Percentiles rank a stretch among this genome's conserved stretches.
These are phyloP conservation scores for Eucalyptus globulus DNA, from an alignment of 345 rosid genomes.

Conservation along the genomic window DNA sequence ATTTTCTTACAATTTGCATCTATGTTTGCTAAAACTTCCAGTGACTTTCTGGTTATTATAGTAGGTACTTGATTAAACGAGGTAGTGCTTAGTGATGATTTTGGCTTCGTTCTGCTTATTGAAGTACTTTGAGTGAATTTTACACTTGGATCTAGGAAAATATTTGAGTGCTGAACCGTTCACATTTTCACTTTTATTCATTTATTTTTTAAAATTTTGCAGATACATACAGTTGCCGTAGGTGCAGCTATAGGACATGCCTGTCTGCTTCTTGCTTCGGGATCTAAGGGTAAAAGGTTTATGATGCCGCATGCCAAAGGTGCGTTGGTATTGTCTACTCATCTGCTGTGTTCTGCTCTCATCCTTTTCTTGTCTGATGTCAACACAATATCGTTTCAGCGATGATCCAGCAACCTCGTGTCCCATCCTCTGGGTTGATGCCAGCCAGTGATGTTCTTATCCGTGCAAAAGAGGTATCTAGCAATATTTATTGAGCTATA, in stretches of 20 bases:
- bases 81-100: not conserved
- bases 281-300: conserved; percentile 71
- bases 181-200: not conserved
- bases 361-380: not conserved
- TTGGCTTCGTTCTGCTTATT: not conserved
- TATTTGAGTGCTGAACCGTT: not conserved
- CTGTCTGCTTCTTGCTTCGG: conserved; percentile 76
- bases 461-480: conserved; percentile 75
- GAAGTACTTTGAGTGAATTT: not conserved
- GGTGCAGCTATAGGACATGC: conserved; percentile 84
- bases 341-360: not conserved
- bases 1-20: not conserved
- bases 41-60: not conserved
- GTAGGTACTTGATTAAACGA: not conserved
- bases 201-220: not conserved
- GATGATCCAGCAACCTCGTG: conserved; percentile 76
- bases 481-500: not conserved
- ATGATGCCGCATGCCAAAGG: conserved; percentile 94
- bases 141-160: not conserved
- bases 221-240: conserved; percentile 72
- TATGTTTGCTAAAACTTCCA: not conserved
- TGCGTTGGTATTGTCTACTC: not conserved
- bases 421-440: conserved; percentile 79
- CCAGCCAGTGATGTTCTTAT: conserved; percentile 80
- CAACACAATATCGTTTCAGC: conserved; percentile 26